Evolutionary conservation across 2,329 filamentous ascomycete species (phyloP), one percentile per base, ranked within the genome.

Genomic region (Fusarium albidum): DNA sequence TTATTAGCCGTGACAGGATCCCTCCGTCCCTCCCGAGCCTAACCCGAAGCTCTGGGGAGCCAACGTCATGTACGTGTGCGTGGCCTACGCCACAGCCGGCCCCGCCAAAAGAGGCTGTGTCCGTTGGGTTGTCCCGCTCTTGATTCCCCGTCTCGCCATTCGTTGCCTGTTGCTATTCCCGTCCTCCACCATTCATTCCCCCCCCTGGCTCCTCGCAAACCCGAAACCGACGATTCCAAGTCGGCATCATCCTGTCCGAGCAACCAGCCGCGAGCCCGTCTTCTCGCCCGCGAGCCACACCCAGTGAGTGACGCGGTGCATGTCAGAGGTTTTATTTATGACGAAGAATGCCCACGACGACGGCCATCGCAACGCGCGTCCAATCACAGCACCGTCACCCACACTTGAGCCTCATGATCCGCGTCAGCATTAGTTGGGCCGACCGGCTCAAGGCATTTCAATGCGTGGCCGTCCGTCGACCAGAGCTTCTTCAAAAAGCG

Each of bases 61-160:
- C 34, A 44, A 64, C 61, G 63, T 63, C 55, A 65, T 57, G 60
- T 49, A 49, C 44, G 43, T 46, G 41, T 49, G 56, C 44, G 46
- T 52, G 41, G 49, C 33, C 57, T 57, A 46, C 57, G 54, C 43
- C 63, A 58, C 57, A 58, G 32, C 48, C 47, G 54, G 38, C 35
- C 52, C 42, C 34, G 43, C 18, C 10, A 37, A 41, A 41, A 48
- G 61, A 54, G 63, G 63, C 63, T 63, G 62, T 64, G 63, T 54
- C 51, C 34, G 12, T 54, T 29, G n/a, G n/a, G 13, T 14, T 31
- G 15, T 21, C 21, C 7, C 21, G 4, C 21, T 21, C 5, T 21
- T 21, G 21, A 21, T 21, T 21, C 21, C 21, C 21, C 21, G 35
- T 14, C 37, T 49, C 38, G 21, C 50, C 56, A 46, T 46, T 38